A percentile compares a stretch with the other conserved stretches of the same genome.
phyloP scores from a whole-genome alignment of 805 yeast genomes.

The Kodamaea sagamina region DNA sequence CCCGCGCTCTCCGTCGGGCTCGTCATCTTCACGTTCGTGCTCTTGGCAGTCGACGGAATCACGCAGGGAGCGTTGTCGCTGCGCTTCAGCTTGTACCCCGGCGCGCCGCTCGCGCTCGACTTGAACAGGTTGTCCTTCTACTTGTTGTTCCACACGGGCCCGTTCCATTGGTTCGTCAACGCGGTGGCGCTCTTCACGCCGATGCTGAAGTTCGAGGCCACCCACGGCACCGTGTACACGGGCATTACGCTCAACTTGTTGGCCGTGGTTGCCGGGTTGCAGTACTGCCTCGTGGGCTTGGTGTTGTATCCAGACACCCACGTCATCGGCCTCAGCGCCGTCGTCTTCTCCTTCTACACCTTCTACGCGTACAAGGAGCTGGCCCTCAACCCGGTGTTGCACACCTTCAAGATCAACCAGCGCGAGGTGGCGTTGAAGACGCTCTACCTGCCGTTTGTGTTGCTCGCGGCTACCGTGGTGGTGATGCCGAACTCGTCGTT shows the following conservation, averaged over 20 bases:
- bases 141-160: conserved; percentile 65
- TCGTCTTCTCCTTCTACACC: conserved; percentile 68
- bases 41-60: conserved; percentile 39
- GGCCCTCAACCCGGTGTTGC: conserved; percentile 40
- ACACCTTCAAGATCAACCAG: conserved; percentile 30
- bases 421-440: conserved; percentile 57
- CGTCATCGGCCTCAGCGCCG: conserved; percentile 71
- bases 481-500: conserved; percentile 68
- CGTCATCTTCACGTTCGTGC: conserved; percentile 50
- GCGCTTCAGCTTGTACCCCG: conserved; percentile 53
- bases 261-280: conserved; percentile 68
- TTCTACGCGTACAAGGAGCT: conserved; percentile 56
- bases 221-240: conserved; percentile 82
- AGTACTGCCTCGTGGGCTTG: conserved; percentile 55
- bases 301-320: conserved; percentile 52
- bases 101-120: conserved; percentile 49
- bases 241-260: conserved; percentile 75
- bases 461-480: conserved; percentile 49
- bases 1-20: conserved; percentile 70
- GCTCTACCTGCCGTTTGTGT: conserved; percentile 53
- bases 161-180: conserved; percentile 64
- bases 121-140: conserved; percentile 65
- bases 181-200: conserved; percentile 57
- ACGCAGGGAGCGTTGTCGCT: conserved; percentile 30
- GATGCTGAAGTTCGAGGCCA: conserved; percentile 63